Conservation (phyloP, 164 flowering plant genomes). For the Annona cherimola region DNA sequence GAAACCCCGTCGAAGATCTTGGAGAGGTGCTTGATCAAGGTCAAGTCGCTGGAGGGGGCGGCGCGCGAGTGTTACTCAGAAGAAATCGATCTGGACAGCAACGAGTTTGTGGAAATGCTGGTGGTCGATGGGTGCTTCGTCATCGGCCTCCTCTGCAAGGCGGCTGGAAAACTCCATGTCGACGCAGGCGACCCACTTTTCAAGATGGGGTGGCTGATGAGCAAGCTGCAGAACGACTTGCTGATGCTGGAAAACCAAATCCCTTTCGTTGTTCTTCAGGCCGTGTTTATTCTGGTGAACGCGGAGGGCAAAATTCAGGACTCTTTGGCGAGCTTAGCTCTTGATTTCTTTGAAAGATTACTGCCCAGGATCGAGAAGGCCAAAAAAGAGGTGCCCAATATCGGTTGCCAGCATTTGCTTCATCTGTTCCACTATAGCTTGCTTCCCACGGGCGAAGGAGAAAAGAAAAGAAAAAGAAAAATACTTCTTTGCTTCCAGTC, state of each 20-base stretch:
- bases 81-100: slow-evolving; percentile 21
- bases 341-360: not conserved
- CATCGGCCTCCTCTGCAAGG: slow-evolving; percentile 17
- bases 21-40: not conserved
- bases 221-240: not conserved
- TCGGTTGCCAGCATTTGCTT: not conserved
- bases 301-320: not conserved
- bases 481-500: not conserved
- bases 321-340: not conserved
- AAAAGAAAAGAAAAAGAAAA: not conserved
- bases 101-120: slow-evolving; percentile 16
- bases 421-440: not conserved
- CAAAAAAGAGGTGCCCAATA: not conserved
- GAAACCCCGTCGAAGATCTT: not conserved
- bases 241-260: slow-evolving; percentile 1
- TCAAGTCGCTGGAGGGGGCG: slow-evolving; percentile 1
- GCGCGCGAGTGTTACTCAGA: slow-evolving; percentile 50
- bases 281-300: not conserved
- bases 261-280: not conserved
- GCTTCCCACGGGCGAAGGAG: not conserved
- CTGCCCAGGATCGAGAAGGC: not conserved
- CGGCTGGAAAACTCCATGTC: slow-evolving; percentile 22
- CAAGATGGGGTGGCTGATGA: not conserved
- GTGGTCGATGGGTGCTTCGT: slow-evolving; percentile 2
- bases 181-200: not conserved